phyloP scores from a whole-genome alignment of 345 rosid genomes.

The Arabis hirsuta region DNA sequence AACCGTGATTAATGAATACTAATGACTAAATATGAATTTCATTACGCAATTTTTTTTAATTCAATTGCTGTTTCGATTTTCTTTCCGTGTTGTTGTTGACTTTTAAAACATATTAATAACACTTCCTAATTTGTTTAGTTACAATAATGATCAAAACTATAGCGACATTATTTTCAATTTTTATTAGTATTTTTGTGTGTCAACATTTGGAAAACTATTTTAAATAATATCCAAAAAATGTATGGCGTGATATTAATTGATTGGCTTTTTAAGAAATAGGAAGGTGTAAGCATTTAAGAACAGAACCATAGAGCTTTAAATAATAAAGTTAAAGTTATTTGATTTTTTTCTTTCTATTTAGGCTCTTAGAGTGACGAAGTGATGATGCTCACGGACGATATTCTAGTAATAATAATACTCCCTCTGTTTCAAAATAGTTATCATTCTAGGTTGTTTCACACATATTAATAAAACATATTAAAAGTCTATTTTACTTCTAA shows the following conservation, averaged over 20 bases:
- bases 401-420: neutral
- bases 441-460: too few species aligned
- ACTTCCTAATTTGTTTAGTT: slow-evolving; percentile 24
- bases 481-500: too few species aligned
- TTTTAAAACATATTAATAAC: slow-evolving; percentile 17
- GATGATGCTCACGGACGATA: slow-evolving; percentile 38
- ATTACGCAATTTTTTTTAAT: neutral
- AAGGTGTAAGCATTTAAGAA: slow-evolving; percentile 40
- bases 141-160: slow-evolving; percentile 15
- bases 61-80: slow-evolving; percentile 25
- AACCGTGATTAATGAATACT: slow-evolving; percentile 15
- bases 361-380: slow-evolving; percentile 38
- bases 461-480: too few species aligned
- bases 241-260: slow-evolving; percentile 28
- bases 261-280: slow-evolving; percentile 39
- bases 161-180: slow-evolving; percentile 22
- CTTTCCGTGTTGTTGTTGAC: slow-evolving; percentile 23
- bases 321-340: slow-evolving; percentile 9
- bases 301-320: slow-evolving; percentile 35
- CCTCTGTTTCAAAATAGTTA: too few species aligned
- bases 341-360: neutral
- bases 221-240: neutral
- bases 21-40: slow-evolving; percentile 1
- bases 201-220: neutral
- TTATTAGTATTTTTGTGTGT: neutral